Evolutionary conservation across 371 early-diverging fungal species (phyloP).

Genomic region (Apophysomyces sp.): DNA sequence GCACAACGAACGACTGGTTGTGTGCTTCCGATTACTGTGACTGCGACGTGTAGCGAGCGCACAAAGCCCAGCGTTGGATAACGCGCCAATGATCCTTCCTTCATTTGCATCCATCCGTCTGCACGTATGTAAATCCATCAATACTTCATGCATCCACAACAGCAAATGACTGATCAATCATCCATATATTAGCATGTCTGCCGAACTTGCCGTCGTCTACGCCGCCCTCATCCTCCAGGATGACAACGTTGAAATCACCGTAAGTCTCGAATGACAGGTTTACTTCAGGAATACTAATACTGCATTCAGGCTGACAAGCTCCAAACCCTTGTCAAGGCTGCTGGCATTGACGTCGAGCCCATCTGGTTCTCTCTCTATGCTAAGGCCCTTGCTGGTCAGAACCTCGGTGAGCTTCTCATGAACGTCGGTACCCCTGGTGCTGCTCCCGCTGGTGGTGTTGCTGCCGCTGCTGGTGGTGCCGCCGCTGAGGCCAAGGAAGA

Average conservation of each 20-base stretch:
- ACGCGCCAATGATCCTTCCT: background rate
- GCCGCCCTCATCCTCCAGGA: slow-evolving; percentile 98
- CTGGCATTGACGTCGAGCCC: slow-evolving; percentile 91
- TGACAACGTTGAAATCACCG: slow-evolving; percentile 95
- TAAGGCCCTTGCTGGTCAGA: slow-evolving; percentile 96
- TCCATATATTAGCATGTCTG: slow-evolving; percentile 36
- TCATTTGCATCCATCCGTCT: slow-evolving; percentile 3
- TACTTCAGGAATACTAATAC: background rate
- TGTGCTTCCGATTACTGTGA: no score
- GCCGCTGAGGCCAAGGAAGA: slow-evolving; percentile 52
- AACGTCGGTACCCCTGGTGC: slow-evolving; percentile 78
- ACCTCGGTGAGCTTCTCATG: slow-evolving; percentile 86
- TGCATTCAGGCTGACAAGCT: slow-evolving; percentile 88
- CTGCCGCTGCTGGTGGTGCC: slow-evolving; percentile 58
- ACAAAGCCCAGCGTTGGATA: background rate
- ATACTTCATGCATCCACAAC: slow-evolving; percentile 27
- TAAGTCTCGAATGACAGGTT: slow-evolving; percentile 46
- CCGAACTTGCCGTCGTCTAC: slow-evolving; percentile 95
- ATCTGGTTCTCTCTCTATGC: slow-evolving; percentile 97
- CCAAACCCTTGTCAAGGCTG: slow-evolving; percentile 86
- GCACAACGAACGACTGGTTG: no score
- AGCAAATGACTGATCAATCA: background rate
- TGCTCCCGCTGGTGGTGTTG: slow-evolving; percentile 53
- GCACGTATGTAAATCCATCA: slow-evolving; percentile 2
- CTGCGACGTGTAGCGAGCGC: background rate